A percentile compares a stretch with the other conserved stretches of the same genome.
Evolutionary conservation across 441 rosid species (phyloP).

Genomic region (Pelargonium myrrhifolium): DNA sequence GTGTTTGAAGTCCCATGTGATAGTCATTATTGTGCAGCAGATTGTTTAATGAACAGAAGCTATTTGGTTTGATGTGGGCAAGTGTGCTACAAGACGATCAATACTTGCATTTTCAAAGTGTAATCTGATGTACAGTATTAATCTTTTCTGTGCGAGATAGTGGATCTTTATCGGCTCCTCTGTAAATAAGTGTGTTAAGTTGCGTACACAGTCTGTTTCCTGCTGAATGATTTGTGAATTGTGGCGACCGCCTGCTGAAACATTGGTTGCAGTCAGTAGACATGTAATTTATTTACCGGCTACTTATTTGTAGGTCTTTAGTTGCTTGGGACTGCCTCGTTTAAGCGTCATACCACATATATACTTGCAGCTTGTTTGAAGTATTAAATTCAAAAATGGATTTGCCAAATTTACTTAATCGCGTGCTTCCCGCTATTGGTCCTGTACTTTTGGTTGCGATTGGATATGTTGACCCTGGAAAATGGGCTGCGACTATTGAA

Average conservation of each 20-base stretch:
- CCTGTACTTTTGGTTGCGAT: conserved; percentile 71
- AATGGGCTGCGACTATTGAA: conserved; percentile 84
- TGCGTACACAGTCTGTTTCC: conserved; percentile 15
- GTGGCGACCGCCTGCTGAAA: conserved; percentile 12
- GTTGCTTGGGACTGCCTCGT: conserved; percentile 21
- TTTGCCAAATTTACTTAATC: conserved; percentile 36
- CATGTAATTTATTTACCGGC: conserved; percentile 30
- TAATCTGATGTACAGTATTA: conserved; percentile 7
- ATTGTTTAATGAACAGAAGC: conserved; percentile 17
- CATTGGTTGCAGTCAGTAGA: conserved; percentile 19
- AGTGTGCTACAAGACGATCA: conserved; percentile 15
- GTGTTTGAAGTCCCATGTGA: conserved; percentile 13
- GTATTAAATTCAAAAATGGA: conserved; percentile 7
- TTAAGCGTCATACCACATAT: conserved; percentile 14
- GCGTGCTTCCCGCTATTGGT: conserved; percentile 51
- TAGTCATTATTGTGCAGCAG: conserved; percentile 9
- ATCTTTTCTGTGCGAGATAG: conserved; percentile 16
- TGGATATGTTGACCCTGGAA: conserved; percentile 93
- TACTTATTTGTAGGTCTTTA: conserved; percentile 20
- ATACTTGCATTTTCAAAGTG: conserved; percentile 8
- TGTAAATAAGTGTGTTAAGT: conserved; percentile 12
- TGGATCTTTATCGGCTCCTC: conserved; percentile 4
- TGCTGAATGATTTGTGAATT: conserved; percentile 18
- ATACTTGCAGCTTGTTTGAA: conserved; percentile 16
- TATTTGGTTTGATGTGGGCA: conserved; percentile 14